phyloP scores from a whole-genome alignment of 345 rosid genomes.

The Murraya koenigii region DNA sequence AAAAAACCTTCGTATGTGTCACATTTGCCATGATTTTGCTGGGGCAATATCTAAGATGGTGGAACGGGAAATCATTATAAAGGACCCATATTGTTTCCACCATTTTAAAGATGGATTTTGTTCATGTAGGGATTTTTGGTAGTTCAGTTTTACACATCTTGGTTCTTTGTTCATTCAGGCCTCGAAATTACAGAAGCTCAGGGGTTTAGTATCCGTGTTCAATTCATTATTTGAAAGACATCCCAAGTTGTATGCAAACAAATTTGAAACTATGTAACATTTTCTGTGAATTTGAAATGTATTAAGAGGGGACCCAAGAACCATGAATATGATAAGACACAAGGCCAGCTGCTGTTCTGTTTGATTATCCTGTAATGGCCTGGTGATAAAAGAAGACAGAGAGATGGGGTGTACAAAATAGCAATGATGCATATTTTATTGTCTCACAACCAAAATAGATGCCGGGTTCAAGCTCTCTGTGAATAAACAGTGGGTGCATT shows the following conservation, averaged over 20 bases:
- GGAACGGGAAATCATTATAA: constrained; percentile 40
- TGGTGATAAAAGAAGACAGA: background rate
- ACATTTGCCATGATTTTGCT: constrained; percentile 37
- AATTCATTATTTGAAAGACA: background rate
- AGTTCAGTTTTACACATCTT: background rate
- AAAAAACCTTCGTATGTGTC: constrained; percentile 40
- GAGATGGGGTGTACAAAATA: background rate
- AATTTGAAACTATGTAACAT: background rate
- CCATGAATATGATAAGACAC: too few relatives aligned
- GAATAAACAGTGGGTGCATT: background rate
- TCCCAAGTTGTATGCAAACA: background rate
- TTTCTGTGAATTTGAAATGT: background rate
- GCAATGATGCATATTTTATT: background rate
- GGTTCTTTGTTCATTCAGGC: background rate
- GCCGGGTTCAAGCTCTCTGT: background rate
- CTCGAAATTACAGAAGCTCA: background rate
- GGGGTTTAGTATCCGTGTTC: background rate
- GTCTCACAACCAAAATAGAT: background rate
- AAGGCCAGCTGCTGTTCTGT: background rate
- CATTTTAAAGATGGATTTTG: constrained; percentile 45
- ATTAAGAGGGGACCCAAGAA: background rate
- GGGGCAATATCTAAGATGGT: constrained; percentile 36
- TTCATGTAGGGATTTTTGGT: constrained; percentile 39
- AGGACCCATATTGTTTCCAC: constrained; percentile 40
- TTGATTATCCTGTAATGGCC: background rate